Conservation (phyloP, 768 basidiomycete genomes). For the Royoungia palumana region DNA sequence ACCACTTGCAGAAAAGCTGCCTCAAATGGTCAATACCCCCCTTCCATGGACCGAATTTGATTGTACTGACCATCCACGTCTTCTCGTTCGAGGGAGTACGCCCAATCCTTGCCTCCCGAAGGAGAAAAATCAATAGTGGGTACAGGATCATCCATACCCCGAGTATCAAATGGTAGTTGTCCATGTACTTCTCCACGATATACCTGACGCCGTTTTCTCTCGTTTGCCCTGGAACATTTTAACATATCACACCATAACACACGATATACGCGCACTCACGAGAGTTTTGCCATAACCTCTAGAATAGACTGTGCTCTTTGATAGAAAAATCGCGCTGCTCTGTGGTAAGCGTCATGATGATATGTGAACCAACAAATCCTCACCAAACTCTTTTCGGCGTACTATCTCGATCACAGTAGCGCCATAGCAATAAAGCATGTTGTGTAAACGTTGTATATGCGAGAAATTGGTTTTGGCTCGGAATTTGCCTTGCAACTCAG, state of each 20-base stretch:
- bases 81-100: constrained; percentile 63
- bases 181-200: constrained; percentile 83
- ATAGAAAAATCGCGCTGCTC: constrained; percentile 71
- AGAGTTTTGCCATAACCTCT: constrained; percentile 83
- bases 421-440: constrained; percentile 89
- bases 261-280: constrained; percentile 47
- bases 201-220: constrained; percentile 79
- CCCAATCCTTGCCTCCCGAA: constrained; percentile 54
- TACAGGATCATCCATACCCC: constrained; percentile 77
- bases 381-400: constrained; percentile 85
- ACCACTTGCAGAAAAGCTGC: constrained; percentile 60
- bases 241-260: constrained; percentile 5
- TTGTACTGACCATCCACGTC: constrained; percentile 65
- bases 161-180: constrained; percentile 82
- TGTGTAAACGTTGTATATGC: constrained; percentile 87
- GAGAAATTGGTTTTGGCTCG: constrained; percentile 79
- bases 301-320: constrained; percentile 77
- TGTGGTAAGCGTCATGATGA: constrained; percentile 3
- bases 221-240: constrained; percentile 50
- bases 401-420: constrained; percentile 90
- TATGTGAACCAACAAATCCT: constrained; percentile 23
- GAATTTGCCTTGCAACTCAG: constrained; percentile 66
- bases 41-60: constrained; percentile 36
- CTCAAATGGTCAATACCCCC: constrained; percentile 6
- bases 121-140: constrained; percentile 80